A percentile compares a stretch with the other conserved stretches of the same genome.
Evolutionary conservation across 2,329 filamentous ascomycete species (phyloP).

Genomic region (Fusarium graminum): DNA sequence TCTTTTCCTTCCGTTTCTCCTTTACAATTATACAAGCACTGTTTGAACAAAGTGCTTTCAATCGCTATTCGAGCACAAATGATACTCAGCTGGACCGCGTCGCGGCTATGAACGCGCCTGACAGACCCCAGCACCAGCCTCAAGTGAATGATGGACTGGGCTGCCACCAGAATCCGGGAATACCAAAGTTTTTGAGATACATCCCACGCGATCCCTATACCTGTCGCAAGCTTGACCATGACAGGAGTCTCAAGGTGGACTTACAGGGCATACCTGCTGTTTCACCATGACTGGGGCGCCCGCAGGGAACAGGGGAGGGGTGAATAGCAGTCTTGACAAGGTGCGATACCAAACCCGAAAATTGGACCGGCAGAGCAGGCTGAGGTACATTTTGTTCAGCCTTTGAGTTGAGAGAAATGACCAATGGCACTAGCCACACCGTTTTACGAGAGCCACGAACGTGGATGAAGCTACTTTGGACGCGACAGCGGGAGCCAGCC

Average conservation of each 20-base stretch:
- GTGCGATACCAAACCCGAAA: conserved; percentile 37
- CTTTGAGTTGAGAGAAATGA: conserved; percentile 26
- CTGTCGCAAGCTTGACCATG: conserved; percentile 61
- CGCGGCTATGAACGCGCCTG: conserved; percentile 35
- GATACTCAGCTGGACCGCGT: conserved; percentile 22
- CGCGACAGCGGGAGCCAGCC: conserved; percentile 14
- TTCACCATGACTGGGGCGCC: conserved; percentile 63
- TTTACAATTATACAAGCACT: neutral
- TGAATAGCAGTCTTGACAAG: conserved; percentile 35
- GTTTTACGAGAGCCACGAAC: conserved; percentile 21
- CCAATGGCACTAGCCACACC: conserved; percentile 45
- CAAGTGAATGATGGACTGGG: conserved; percentile 44
- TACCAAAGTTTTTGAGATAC: conserved; percentile 37
- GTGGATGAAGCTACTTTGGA: conserved; percentile 17
- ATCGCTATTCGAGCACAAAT: neutral
- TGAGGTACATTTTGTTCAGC: conserved; percentile 43
- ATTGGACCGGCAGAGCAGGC: conserved; percentile 43
- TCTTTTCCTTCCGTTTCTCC: conserved; percentile 4
- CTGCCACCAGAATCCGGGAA: conserved; percentile 38
- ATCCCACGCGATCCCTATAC: conserved; percentile 39
- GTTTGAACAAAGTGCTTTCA: neutral
- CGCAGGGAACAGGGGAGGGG: conserved; percentile 48
- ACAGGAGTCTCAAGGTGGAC: conserved; percentile 58
- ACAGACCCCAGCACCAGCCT: conserved; percentile 38
- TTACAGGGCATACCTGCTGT: conserved; percentile 65